Conservation (phyloP, 2,329 filamentous ascomycete genomes). For the Nakataea oryzae region DNA sequence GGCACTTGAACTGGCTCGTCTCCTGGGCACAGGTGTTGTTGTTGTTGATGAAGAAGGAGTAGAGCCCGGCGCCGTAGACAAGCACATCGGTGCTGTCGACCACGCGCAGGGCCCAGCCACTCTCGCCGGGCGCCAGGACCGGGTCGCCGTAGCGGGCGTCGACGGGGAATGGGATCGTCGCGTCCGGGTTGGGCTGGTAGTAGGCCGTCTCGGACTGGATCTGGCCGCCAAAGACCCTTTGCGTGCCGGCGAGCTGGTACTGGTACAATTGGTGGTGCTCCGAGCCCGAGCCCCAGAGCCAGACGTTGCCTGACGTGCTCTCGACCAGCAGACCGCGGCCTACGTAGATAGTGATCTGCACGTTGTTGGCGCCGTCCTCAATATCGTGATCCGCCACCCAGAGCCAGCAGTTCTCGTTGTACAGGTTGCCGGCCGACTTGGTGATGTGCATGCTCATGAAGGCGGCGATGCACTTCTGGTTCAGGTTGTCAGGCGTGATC, state of each 20-base stretch:
- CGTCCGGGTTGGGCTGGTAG: slow-evolving; percentile 49
- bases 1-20: slow-evolving; percentile 26
- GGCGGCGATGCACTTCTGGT: slow-evolving; percentile 22
- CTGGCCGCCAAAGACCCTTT: slow-evolving; percentile 47
- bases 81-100: slow-evolving; percentile 38
- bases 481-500: slow-evolving; percentile 15
- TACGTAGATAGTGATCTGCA: slow-evolving; percentile 19
- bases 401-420: slow-evolving; percentile 39
- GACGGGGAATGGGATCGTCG: slow-evolving; percentile 37
- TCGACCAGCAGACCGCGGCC: slow-evolving; percentile 25
- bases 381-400: slow-evolving; percentile 41
- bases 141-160: slow-evolving; percentile 30
- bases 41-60: slow-evolving; percentile 51
- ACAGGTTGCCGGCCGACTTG: slow-evolving; percentile 20
- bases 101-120: slow-evolving; percentile 50
- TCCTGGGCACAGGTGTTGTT: slow-evolving; percentile 27
- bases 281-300: slow-evolving; percentile 48
- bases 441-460: slow-evolving; percentile 33
- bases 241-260: slow-evolving; percentile 48
- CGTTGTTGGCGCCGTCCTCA: slow-evolving; percentile 22
- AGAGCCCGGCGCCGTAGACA: slow-evolving; percentile 50
- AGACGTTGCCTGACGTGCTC: slow-evolving; percentile 27
- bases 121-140: slow-evolving; percentile 32
- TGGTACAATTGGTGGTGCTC: slow-evolving; percentile 55
- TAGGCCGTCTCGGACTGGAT: slow-evolving; percentile 60